Conservation (phyloP, 2,329 filamentous ascomycete genomes). For the Allantophomopsis cytisporea region DNA sequence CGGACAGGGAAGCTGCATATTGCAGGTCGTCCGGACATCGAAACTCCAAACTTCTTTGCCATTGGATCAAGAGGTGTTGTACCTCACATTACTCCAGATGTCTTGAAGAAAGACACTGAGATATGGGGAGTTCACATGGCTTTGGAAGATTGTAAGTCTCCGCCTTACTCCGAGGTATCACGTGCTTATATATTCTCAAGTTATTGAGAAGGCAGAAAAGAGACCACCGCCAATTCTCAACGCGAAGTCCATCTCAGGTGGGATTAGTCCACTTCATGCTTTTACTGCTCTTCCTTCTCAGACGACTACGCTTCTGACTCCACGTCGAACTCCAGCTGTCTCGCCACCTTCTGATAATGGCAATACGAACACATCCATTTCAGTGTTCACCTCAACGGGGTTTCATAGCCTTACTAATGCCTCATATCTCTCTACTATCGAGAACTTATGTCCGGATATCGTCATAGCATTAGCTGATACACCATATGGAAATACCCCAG, state of each 20-base stretch:
- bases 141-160: conserved; percentile 76
- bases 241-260: conserved; percentile 15
- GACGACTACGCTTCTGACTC: conserved; percentile 56
- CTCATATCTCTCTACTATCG: conserved; percentile 53
- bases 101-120: conserved; percentile 48
- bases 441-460: conserved; percentile 65
- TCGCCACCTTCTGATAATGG: conserved; percentile 43
- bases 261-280: conserved; percentile 41
- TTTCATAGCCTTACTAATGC: conserved; percentile 58
- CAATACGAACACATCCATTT: conserved; percentile 58
- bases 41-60: conserved; percentile 74
- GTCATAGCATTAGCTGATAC: conserved; percentile 69
- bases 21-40: conserved; percentile 45
- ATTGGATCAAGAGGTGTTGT: conserved; percentile 72
- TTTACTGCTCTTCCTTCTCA: conserved; percentile 63
- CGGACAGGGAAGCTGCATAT: conserved; percentile 34
- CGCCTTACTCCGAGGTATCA: conserved; percentile 6
- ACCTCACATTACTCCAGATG: conserved; percentile 83
- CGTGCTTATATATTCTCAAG: conserved; percentile 18
- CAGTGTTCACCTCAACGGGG: conserved; percentile 76
- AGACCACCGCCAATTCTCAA: conserved; percentile 35
- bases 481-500: conserved; percentile 37
- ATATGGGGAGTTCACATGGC: conserved; percentile 65
- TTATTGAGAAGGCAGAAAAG: conserved; percentile 34
- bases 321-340: conserved; percentile 67